Evolutionary conservation across 768 basidiomycete genomes (phyloP), one percentile per base, ranked within the genome.

Genomic region (Lentinula lateritia): DNA sequence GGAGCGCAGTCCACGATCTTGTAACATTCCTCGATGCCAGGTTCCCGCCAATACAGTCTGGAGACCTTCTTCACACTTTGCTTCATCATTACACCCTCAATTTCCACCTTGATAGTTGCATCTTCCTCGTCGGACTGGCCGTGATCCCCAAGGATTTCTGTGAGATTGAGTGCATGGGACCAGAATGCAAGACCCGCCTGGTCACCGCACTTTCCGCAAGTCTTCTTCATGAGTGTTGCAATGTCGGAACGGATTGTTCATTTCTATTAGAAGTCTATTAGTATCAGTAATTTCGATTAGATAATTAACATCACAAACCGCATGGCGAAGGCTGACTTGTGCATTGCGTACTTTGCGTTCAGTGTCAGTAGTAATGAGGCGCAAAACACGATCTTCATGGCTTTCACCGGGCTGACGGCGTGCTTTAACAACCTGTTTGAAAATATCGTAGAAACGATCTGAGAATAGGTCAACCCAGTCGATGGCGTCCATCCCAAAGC

Each of bases 61-160:
- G 20, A 16, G 15, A 56, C 54, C n/a, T 39, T 41, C 20, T 38
- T 34, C 34, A 56, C 54, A 13, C 38, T 34, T 15, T 35, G 20
- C 9, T 41, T 34, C 34, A 38, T 41, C 54, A 15, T 41, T 18
- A 35, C 20, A 35, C 54, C 54, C 15, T 56, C 34, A 10, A 41
- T 41, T 15, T 23, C 38, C 39, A 56, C 34, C 16, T 38, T 35
- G 1, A 32, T 50, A 36, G 20, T 50, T 36, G 20, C 59, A n/a
- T 52, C 59, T 42, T 60, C 59, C 50, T 60, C 59, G 8, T 60
- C 59, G 13, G 59, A 60, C 59, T 34, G 28, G 32, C 59, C 59
- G 13, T 52, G 28, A 52, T 23, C 34, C 5, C 48, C 59, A 10
- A 60, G 28, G 34, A 41, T 60, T 18, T 42, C 59, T 7, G 50